A percentile compares a stretch with the other conserved stretches of the same genome.
Evolutionary conservation across 352 stramenopile genomes (phyloP).

Genomic region (Pythium phragmiticola): DNA sequence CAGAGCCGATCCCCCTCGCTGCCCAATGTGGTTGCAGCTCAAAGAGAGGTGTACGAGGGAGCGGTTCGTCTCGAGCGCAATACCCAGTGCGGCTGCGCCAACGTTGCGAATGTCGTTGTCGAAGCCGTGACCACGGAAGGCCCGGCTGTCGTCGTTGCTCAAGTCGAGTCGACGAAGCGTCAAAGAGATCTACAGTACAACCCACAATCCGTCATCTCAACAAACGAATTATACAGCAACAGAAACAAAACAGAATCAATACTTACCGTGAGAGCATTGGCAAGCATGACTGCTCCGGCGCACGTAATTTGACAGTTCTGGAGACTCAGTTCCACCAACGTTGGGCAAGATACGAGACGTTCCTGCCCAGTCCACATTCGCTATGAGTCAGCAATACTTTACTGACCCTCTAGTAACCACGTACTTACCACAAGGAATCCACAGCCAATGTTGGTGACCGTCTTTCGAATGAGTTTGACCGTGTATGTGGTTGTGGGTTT

Average conservation of each 20-base stretch:
- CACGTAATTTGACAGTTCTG: conserved; percentile 46
- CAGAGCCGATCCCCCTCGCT: conserved; percentile 25
- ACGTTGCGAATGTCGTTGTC: conserved; percentile 35
- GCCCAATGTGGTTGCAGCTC: conserved; percentile 35
- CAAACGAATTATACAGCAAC: background rate
- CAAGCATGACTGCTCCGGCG: conserved; percentile 43
- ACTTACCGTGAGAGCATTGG: conserved; percentile 35
- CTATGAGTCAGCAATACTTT: background rate
- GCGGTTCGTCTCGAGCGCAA: conserved; percentile 34
- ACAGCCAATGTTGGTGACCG: conserved; percentile 31
- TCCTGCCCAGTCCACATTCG: conserved; percentile 20
- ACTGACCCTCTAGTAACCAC: background rate
- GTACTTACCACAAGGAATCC: conserved; percentile 22
- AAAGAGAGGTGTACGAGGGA: conserved; percentile 30
- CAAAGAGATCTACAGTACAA: conserved; percentile 3
- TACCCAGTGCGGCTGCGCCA: conserved; percentile 30
- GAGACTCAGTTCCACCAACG: conserved; percentile 31
- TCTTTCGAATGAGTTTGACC: conserved; percentile 19
- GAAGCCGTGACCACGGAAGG: conserved; percentile 26
- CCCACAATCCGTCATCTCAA: background rate
- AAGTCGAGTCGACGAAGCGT: conserved; percentile 33
- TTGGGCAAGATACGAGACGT: conserved; percentile 17
- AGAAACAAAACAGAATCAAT: background rate
- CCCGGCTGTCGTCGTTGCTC: conserved; percentile 35
- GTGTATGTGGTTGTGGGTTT: background rate